These are phyloP conservation scores for Populus trichocarpa DNA, from an alignment of 441 rosid genomes.

Conservation along the genomic window DNA sequence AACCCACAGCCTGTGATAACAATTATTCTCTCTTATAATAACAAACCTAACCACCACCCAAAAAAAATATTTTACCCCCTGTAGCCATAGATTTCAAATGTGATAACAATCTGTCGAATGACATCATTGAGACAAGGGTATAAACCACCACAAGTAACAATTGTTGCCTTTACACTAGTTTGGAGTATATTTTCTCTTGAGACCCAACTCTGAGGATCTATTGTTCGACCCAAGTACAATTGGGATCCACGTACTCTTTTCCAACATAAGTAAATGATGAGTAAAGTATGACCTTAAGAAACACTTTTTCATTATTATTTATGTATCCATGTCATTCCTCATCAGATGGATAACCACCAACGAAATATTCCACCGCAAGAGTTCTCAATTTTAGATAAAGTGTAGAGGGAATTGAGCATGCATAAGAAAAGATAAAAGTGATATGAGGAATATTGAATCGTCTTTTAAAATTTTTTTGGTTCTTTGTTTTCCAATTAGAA, in stretches of 20 bases:
- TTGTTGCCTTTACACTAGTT: slow-evolving; percentile 92
- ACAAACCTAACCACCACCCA: fast-evolving
- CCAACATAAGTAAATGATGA: slow-evolving; percentile 24
- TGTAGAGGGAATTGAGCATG: too few relatives aligned
- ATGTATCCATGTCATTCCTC: slow-evolving; percentile 86
- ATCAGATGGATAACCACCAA: slow-evolving; percentile 65
- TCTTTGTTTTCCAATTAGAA: too few relatives aligned
- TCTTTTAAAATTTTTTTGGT: too few relatives aligned
- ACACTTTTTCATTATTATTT: slow-evolving; percentile 69
- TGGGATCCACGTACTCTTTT: too few relatives aligned
- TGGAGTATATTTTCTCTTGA: slow-evolving; percentile 78
- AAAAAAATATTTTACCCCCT: too few relatives aligned
- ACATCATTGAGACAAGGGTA: slow-evolving; percentile 98
- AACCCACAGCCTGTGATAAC: background rate
- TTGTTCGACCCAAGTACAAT: too few relatives aligned
- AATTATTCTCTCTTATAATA: too few relatives aligned
- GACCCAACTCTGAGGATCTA: slow-evolving; percentile 86
- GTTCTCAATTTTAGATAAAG: slow-evolving; percentile 24
- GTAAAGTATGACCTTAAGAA: slow-evolving; percentile 53
- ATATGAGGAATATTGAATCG: too few relatives aligned
- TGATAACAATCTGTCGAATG: slow-evolving; percentile 21
- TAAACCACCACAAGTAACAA: slow-evolving; percentile 92
- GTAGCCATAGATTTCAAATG: slow-evolving; percentile 72
- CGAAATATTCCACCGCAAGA: slow-evolving; percentile 47
- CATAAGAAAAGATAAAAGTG: too few relatives aligned